Percentiles rank a stretch among this genome's conserved stretches.
These are phyloP conservation scores for Marasmius oreades DNA, from an alignment of 1,284 basidiomycete genomes.

Conservation along the genomic window DNA sequence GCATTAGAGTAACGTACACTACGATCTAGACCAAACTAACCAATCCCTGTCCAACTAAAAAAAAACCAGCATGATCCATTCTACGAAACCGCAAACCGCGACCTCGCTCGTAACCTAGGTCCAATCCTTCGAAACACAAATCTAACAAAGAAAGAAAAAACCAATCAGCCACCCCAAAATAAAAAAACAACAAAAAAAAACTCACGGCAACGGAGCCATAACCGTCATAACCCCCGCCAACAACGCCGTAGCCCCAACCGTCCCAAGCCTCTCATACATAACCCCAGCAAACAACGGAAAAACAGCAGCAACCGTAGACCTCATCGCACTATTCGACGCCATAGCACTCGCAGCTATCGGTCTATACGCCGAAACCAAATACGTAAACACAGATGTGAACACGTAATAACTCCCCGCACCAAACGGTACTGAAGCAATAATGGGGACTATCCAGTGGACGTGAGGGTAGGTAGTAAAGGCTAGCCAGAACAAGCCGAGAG, in stretches of 20 bases:
- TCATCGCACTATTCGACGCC: conserved; percentile 43
- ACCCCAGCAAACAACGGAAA: conserved; percentile 37
- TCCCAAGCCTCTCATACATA: conserved; percentile 34
- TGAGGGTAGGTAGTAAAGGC: conserved; percentile 40
- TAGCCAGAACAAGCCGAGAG: conserved; percentile 36
- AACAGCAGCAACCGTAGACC: conserved; percentile 40
- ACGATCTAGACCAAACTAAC: too few species aligned
- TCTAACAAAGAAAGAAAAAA: too few species aligned
- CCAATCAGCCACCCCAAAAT: too few species aligned
- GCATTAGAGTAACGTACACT: too few species aligned
- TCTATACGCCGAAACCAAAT: conserved; percentile 38
- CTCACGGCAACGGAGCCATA: conserved; percentile 45
- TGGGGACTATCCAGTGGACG: conserved; percentile 45
- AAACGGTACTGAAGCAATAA: conserved; percentile 33
- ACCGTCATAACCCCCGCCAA: conserved; percentile 40
- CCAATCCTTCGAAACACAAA: too few species aligned
- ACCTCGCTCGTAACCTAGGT: conserved; percentile 9
- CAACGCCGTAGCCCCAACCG: conserved; percentile 33
- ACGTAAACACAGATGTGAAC: conserved; percentile 43
- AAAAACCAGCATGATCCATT: too few species aligned
- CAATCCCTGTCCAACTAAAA: too few species aligned
- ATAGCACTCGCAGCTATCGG: conserved; percentile 47
- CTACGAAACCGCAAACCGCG: conserved; percentile 8
- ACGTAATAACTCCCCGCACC: conserved; percentile 45
- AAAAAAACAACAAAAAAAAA: too few species aligned